Conservation (phyloP, 2,329 filamentous ascomycete species). For the Fusarium sp. region DNA sequence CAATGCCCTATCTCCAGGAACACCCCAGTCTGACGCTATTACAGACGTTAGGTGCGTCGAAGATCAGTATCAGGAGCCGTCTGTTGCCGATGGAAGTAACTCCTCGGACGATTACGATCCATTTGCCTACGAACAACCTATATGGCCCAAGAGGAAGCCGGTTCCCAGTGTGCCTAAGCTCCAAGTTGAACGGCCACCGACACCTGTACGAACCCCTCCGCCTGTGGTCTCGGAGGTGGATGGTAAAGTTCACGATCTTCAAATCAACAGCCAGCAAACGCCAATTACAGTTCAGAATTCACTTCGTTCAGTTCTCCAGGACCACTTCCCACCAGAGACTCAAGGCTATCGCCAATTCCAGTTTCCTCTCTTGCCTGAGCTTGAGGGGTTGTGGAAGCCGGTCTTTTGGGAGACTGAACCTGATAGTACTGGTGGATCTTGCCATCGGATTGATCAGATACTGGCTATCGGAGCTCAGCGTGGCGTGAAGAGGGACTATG, state of each 20-base stretch:
- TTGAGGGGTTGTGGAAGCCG: constrained; percentile 67
- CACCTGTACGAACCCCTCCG: constrained; percentile 61
- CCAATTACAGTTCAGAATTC: constrained; percentile 71
- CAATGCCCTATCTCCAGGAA: constrained; percentile 45
- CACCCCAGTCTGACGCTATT: constrained; percentile 44
- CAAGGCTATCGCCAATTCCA: constrained; percentile 64
- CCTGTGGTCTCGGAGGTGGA: constrained; percentile 51
- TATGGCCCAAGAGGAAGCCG: constrained; percentile 45
- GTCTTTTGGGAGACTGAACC: constrained; percentile 61
- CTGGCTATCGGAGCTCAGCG: constrained; percentile 72
- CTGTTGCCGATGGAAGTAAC: constrained; percentile 27
- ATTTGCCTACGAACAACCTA: constrained; percentile 56
- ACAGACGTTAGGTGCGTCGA: constrained; percentile 22
- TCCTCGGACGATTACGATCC: constrained; percentile 62
- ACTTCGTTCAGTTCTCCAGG: constrained; percentile 66
- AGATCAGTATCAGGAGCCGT: constrained; percentile 30
- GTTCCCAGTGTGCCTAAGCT: constrained; percentile 42
- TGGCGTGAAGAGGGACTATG: constrained; percentile 66
- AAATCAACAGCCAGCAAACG: constrained; percentile 59
- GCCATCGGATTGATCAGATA: constrained; percentile 68
- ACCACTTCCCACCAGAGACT: constrained; percentile 65
- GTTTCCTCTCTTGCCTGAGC: constrained; percentile 64
- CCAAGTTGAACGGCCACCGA: constrained; percentile 57
- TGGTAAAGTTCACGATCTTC: constrained; percentile 63
- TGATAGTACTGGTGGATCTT: constrained; percentile 50